phyloP scores from a whole-genome alignment of 2,329 filamentous ascomycete genomes.

The Cercospora zeina region DNA sequence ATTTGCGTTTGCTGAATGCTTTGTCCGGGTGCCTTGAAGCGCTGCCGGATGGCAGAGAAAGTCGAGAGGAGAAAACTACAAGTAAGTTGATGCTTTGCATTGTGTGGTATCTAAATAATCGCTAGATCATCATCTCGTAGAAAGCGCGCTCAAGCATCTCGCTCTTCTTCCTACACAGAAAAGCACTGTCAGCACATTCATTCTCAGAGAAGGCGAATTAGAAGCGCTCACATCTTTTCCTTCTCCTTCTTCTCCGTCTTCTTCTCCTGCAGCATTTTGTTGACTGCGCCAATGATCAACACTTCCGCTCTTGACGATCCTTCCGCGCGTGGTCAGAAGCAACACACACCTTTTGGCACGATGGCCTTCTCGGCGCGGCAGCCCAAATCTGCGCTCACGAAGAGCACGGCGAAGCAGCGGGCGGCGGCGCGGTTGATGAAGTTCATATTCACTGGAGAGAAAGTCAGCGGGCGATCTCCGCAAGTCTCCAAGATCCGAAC shows the following conservation, averaged over 20 bases:
- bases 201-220: not conserved
- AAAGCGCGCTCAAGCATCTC: not conserved
- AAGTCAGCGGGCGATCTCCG: not conserved
- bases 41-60: not conserved
- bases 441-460: not conserved
- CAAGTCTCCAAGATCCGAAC: not conserved
- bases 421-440: not conserved
- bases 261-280: not conserved
- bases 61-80: not conserved
- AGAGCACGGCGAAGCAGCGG: not conserved
- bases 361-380: not conserved
- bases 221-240: not conserved
- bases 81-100: not conserved
- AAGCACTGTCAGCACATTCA: not conserved
- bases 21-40: not conserved
- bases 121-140: not conserved
- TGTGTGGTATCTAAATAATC: not conserved
- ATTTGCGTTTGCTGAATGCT: not conserved
- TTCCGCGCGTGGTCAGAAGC: not conserved
- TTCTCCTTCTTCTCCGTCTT: not conserved
- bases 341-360: not conserved
- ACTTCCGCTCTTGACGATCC: not conserved
- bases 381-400: constrained; percentile 1
- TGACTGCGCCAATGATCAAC: not conserved
- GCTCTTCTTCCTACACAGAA: not conserved